Percentiles rank a stretch among this genome's conserved stretches.
Evolutionary conservation across 176 grass and related monocot genomes (phyloP).

Genomic region (Carex myosuroides): DNA sequence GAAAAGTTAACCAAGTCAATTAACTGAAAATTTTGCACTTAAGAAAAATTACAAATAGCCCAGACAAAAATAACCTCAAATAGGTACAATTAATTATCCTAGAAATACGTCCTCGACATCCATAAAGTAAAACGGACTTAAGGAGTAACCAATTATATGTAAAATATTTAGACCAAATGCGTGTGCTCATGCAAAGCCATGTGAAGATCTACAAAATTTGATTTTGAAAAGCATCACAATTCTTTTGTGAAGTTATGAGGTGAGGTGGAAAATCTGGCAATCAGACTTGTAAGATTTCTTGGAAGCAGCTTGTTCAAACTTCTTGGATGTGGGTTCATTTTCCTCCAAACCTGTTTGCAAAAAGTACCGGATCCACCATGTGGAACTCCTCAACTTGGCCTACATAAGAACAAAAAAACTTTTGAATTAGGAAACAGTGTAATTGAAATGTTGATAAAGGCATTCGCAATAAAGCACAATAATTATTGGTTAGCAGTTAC

Average conservation of each 20-base stretch:
- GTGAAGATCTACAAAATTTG: neutral
- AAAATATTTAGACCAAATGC: slow-evolving; percentile 18
- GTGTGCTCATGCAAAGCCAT: neutral
- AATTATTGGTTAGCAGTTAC: neutral
- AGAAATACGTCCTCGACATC: neutral
- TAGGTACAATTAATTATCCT: slow-evolving; percentile 22
- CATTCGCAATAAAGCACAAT: neutral
- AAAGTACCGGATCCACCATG: slow-evolving; percentile 98
- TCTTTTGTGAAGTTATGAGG: slow-evolving; percentile 34
- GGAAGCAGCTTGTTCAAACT: slow-evolving; percentile 66
- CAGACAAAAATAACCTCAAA: slow-evolving; percentile 11
- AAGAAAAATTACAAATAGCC: neutral
- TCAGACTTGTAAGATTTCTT: slow-evolving; percentile 61
- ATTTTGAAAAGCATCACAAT: neutral
- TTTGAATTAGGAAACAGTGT: neutral
- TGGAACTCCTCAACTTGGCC: slow-evolving; percentile 84
- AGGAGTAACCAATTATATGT: slow-evolving; percentile 7
- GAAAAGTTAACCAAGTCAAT: neutral
- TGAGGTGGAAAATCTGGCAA: slow-evolving; percentile 94
- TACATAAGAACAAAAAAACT: slow-evolving; percentile 7
- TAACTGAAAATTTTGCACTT: neutral
- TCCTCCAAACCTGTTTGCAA: slow-evolving; percentile 82
- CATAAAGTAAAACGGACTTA: neutral
- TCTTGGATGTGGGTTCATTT: slow-evolving; percentile 71
- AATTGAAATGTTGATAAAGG: neutral